Evolutionary conservation across 352 stramenopile species (phyloP).

Genomic region (Globisporangium heterothallicum): DNA sequence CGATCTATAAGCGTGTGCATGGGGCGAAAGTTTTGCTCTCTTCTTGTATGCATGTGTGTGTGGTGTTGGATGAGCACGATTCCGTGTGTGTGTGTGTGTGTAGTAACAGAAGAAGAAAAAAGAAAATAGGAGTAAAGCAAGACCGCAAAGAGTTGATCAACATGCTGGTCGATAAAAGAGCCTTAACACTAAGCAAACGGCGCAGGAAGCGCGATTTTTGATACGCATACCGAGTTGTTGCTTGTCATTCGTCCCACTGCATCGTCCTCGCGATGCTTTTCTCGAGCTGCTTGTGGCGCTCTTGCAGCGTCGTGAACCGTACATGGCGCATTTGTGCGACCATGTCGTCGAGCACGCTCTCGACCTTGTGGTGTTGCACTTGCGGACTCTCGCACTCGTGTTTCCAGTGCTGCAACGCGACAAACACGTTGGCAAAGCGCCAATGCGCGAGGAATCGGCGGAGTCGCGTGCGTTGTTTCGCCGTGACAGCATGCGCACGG

Average conservation of each 20-base stretch:
- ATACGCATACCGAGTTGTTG: no score
- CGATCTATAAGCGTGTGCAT: conserved; percentile 27
- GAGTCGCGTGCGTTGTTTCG: conserved; percentile 4
- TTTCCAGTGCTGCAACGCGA: conserved; percentile 36
- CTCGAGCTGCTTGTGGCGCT: conserved; percentile 26
- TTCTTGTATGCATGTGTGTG: background rate
- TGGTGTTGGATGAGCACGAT: background rate
- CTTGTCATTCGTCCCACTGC: background rate
- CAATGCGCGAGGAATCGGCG: conserved; percentile 28
- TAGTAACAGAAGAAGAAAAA: background rate
- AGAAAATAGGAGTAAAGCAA: background rate
- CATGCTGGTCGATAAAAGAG: no score
- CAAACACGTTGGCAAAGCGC: conserved; percentile 21
- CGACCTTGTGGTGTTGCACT: conserved; percentile 21
- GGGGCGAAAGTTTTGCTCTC: background rate
- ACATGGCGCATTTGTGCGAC: conserved; percentile 24
- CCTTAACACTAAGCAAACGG: background rate
- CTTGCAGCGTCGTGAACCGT: conserved; percentile 19
- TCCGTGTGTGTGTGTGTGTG: background rate
- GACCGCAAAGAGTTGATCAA: no score
- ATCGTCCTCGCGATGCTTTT: conserved; percentile 5
- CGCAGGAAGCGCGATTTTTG: no score
- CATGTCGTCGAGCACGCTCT: conserved; percentile 24
- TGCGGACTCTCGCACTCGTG: conserved; percentile 13
- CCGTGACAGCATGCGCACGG: conserved; percentile 6